These are phyloP conservation scores for Limnanthes douglasii DNA, from an alignment of 345 rosid genomes.

Conservation along the genomic window DNA sequence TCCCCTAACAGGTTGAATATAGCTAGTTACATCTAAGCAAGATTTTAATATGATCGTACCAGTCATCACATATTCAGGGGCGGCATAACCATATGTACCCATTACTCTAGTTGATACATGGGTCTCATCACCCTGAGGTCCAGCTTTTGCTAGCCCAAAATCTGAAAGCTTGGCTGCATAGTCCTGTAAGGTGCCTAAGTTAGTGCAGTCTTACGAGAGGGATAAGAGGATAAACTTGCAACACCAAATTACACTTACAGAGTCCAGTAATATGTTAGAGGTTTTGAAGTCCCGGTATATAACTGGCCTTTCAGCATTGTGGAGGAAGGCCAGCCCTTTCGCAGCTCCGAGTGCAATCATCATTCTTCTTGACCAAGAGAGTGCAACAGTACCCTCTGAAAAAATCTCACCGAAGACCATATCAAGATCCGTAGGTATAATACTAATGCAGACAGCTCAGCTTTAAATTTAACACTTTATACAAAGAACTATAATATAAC, in stretches of 20 bases:
- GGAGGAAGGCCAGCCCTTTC: conserved; percentile 95
- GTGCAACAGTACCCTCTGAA: conserved; percentile 67
- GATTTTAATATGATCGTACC: too few species aligned
- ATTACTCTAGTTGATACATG: conserved; percentile 93
- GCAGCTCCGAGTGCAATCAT: conserved; percentile 99
- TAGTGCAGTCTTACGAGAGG: too few species aligned
- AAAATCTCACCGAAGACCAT: conserved; percentile 12
- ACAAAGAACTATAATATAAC: too few species aligned
- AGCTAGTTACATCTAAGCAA: too few species aligned
- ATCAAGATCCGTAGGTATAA: conserved; percentile 11
- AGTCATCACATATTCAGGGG: conserved; percentile 95
- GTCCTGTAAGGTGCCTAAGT: conserved; percentile 40
- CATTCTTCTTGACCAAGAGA: conserved; percentile 84
- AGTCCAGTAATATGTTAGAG: conserved; percentile 85
- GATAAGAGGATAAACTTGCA: too few species aligned
- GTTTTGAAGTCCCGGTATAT: conserved; percentile 95
- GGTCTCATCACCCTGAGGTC: conserved; percentile 96
- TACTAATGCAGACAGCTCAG: too few species aligned
- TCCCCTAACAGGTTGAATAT: too few species aligned
- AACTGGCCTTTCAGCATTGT: conserved; percentile 91
- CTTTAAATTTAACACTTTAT: too few species aligned
- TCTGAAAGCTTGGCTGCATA: conserved; percentile 93
- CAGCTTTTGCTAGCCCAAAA: conserved; percentile 98
- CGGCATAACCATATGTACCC: conserved; percentile 99
- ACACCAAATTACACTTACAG: conserved; percentile 67